Base-by-base conservation (phyloP, 768 basidiomycete species). In the Boletus sensibilis region DNA sequence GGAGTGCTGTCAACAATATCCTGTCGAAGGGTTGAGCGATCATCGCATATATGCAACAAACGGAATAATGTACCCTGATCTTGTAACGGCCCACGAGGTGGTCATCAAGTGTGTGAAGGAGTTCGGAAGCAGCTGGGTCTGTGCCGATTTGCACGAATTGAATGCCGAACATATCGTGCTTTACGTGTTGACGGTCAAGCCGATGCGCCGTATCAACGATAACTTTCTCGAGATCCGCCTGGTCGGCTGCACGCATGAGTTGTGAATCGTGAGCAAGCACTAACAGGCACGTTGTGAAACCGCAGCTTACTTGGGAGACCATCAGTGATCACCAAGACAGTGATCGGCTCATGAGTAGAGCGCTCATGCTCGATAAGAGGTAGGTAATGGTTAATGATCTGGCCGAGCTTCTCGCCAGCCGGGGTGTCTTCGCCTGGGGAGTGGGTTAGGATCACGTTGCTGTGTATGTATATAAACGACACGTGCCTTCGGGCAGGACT, bases 1-100 rank as follows among this genome's bases (percentile, higher is more conserved):
- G 74, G 73, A 5, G 77, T 78, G 37, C 77, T 76, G 62, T 80
- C 80, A 9, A 82, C 78, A 29, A 81, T 75, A 55, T 82, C 80
- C 68, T 79, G 56, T 42, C 11, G 18, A 46, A 14, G 4, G 2
- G 13, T 53, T 64, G 5, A 61, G 50, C 43, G 5, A 31, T 20
- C 21, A n/a, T 38, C 23, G 9, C 25, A 21, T 11, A 35, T 11
- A n/a, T 25, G n/a, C 9, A 29, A 18, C 0, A 9, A 42, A 18
- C 1, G 12, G 25, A 40, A 25, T 10, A 6, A 54, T 42, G 11
- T 59, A 73, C 70, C 57, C 72, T 65, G 53, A 73, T 72, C 50
- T 65, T 66, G 64, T 72, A 73, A 4, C 59, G 66, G 1, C 18
- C 41, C 48, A 60, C 59, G 10, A 79, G 67, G 16, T 74, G 72